Percentiles rank a stretch among this genome's conserved stretches.
Evolutionary conservation across 805 yeast species (phyloP).

Genomic region (Starmerella bombi): DNA sequence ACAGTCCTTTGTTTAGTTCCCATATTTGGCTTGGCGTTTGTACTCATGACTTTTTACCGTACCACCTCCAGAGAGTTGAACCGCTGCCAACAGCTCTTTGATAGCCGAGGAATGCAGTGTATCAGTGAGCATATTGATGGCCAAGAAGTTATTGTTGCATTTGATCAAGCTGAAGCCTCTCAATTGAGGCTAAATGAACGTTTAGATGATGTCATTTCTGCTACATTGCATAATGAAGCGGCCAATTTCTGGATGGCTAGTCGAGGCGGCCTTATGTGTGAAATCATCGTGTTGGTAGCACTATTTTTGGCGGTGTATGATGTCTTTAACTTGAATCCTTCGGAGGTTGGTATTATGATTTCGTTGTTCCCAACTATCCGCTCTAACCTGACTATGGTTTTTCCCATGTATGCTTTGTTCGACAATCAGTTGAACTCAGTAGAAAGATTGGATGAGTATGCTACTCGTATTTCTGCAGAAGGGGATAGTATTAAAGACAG

Average conservation of each 20-base stretch:
- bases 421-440: conserved; percentile 66
- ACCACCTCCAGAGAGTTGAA: conserved; percentile 62
- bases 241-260: conserved; percentile 61
- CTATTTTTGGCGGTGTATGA: conserved; percentile 46
- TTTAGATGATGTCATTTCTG: conserved; percentile 52
- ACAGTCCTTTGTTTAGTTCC: conserved; percentile 46
- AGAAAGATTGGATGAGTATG: conserved; percentile 56
- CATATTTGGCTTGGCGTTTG: conserved; percentile 32
- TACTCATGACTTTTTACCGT: conserved; percentile 38
- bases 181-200: conserved; percentile 32
- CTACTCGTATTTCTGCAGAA: conserved; percentile 32
- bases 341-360: conserved; percentile 52
- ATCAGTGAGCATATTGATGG: conserved; percentile 60
- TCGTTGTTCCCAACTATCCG: conserved; percentile 44
- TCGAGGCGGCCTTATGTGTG: conserved; percentile 43
- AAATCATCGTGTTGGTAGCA: conserved; percentile 38
- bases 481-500: conserved; percentile 56
- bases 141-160: conserved; percentile 49
- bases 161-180: conserved; percentile 36
- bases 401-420: conserved; percentile 50
- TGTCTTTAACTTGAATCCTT: conserved; percentile 44
- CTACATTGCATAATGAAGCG: conserved; percentile 47
- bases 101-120: conserved; percentile 55
- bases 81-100: conserved; percentile 55
- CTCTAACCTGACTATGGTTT: conserved; percentile 42